Conservation (phyloP, 352 stramenopile genomes). For the Phytophthora colocasiae region DNA sequence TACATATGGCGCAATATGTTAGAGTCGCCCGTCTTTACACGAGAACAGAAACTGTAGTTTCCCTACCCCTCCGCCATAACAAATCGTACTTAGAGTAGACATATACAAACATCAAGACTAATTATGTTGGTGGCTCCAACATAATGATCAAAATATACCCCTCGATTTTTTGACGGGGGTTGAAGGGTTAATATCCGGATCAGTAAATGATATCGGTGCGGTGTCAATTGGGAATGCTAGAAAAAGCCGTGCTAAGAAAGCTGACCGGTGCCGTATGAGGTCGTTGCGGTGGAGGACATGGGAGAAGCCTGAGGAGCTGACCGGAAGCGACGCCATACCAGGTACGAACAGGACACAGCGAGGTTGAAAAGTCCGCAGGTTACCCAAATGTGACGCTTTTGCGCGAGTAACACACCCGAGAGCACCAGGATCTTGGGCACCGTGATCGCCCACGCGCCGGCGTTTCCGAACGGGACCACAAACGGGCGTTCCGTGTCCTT, state of each 20-base stretch:
- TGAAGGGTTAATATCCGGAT: slow-evolving; percentile 4
- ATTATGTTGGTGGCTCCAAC: too few relatives aligned
- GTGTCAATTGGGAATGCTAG: slow-evolving; percentile 6
- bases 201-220: neutral
- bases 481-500: slow-evolving; percentile 79
- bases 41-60: too few relatives aligned
- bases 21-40: too few relatives aligned
- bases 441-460: slow-evolving; percentile 79
- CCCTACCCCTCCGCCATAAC: too few relatives aligned
- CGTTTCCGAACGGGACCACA: slow-evolving; percentile 71
- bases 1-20: too few relatives aligned
- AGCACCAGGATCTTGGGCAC: slow-evolving; percentile 86
- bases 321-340: slow-evolving; percentile 76
- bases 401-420: slow-evolving; percentile 71
- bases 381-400: slow-evolving; percentile 72
- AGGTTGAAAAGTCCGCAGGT: slow-evolving; percentile 80
- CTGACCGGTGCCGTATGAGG: slow-evolving; percentile 43
- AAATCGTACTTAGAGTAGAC: too few relatives aligned
- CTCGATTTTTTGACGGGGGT: too few relatives aligned
- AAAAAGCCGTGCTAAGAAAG: slow-evolving; percentile 40
- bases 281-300: slow-evolving; percentile 6
- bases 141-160: too few relatives aligned
- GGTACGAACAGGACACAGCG: slow-evolving; percentile 55
- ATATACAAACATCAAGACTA: too few relatives aligned
- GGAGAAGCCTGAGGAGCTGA: slow-evolving; percentile 13